Conservation (phyloP, 2,329 filamentous ascomycete species). For the Cyclaneusma minus region DNA sequence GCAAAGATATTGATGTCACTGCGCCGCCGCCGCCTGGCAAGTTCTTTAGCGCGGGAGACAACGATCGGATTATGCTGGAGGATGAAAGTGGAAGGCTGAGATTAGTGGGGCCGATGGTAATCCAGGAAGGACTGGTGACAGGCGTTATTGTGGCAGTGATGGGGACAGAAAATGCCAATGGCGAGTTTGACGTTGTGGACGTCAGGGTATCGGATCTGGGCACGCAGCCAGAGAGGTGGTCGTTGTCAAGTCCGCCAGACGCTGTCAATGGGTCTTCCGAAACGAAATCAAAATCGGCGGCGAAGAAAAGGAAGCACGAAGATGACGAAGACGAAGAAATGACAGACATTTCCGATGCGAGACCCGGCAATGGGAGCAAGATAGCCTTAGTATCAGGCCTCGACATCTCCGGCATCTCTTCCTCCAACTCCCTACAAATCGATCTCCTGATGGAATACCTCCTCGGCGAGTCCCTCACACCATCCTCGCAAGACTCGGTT, state of each 20-base stretch:
- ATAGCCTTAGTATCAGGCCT: conserved; percentile 84
- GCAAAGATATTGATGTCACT: conserved; percentile 56
- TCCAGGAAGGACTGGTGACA: conserved; percentile 63
- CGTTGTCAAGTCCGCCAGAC: conserved; percentile 35
- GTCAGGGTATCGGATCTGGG: conserved; percentile 78
- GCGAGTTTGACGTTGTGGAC: conserved; percentile 85
- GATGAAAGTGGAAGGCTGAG: conserved; percentile 85
- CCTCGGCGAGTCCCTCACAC: conserved; percentile 61
- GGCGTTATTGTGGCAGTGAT: conserved; percentile 90
- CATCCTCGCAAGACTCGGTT: conserved; percentile 39
- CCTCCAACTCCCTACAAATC: conserved; percentile 57
- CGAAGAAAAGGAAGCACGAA: conserved; percentile 21
- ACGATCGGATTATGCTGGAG: conserved; percentile 71
- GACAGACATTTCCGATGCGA: conserved; percentile 24
- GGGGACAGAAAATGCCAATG: conserved; percentile 83
- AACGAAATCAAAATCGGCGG: conserved; percentile 21
- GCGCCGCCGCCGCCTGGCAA: conserved; percentile 34
- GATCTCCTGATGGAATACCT: conserved; percentile 76
- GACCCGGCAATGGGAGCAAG: conserved; percentile 29
- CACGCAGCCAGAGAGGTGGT: conserved; percentile 69
- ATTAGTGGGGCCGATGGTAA: conserved; percentile 56
- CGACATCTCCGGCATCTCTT: conserved; percentile 59
- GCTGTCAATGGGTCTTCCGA: conserved; percentile 16
- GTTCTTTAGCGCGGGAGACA: too few relatives aligned
- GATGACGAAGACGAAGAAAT: conserved; percentile 46